Conservation (phyloP, 2,329 filamentous ascomycete genomes). For the Talaromyces rugulosus region DNA sequence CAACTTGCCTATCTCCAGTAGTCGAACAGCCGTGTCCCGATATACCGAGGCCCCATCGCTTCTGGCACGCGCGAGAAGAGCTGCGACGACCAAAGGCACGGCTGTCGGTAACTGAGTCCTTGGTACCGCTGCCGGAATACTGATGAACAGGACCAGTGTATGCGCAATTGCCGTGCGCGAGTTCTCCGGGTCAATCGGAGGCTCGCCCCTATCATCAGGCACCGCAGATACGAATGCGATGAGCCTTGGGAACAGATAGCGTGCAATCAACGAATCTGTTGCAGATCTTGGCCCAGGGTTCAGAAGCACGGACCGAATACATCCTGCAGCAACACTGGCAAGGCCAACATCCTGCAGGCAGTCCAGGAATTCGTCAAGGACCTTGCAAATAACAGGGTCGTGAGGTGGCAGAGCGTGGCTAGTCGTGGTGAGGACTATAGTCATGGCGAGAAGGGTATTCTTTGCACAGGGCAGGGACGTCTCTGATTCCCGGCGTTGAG, state of each 20-base stretch:
- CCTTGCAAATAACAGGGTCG: constrained; percentile 70
- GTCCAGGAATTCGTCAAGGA: constrained; percentile 77
- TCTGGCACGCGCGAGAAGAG: constrained; percentile 68
- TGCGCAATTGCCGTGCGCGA: constrained; percentile 68
- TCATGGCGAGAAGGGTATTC: constrained; percentile 83
- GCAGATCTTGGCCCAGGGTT: constrained; percentile 54
- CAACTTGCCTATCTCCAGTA: constrained; percentile 75
- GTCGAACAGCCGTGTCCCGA: constrained; percentile 66
- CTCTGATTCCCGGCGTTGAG: constrained; percentile 54
- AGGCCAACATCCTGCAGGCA: constrained; percentile 61
- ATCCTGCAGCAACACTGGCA: constrained; percentile 84
- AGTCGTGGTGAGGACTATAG: constrained; percentile 81
- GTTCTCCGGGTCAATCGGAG: constrained; percentile 64
- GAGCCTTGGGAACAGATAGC: constrained; percentile 70
- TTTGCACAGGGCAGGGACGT: constrained; percentile 84
- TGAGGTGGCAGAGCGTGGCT: constrained; percentile 67
- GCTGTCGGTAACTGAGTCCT: constrained; percentile 41
- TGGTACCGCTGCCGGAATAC: constrained; percentile 30
- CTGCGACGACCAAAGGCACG: constrained; percentile 72
- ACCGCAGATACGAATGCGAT: constrained; percentile 64
- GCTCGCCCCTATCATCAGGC: constrained; percentile 56
- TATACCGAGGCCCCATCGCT: constrained; percentile 58
- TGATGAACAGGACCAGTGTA: constrained; percentile 69
- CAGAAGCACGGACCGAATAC: constrained; percentile 78
- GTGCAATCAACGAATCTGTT: constrained; percentile 68